Percentiles rank a stretch among this genome's conserved stretches.
Conservation (phyloP, 805 yeast genomes). For the Ogataea methylovora region DNA sequence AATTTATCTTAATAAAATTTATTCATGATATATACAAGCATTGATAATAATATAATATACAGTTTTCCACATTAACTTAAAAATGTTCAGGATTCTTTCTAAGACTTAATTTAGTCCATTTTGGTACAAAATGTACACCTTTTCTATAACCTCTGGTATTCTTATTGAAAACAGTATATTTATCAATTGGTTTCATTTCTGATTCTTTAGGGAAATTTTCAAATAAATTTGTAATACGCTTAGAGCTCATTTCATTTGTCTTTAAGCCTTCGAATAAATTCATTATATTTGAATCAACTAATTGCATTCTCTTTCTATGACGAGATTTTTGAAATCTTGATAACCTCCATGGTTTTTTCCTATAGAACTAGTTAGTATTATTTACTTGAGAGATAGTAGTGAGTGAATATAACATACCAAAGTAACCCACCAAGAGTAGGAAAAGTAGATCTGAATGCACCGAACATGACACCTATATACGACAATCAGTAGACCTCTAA, state of each 20-base stretch:
- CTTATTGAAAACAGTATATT: constrained; percentile 79
- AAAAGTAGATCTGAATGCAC: constrained; percentile 60
- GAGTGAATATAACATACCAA: constrained; percentile 36
- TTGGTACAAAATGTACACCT: constrained; percentile 80
- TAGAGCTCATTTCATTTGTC: constrained; percentile 23
- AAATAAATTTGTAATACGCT: constrained; percentile 29
- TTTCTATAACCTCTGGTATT: constrained; percentile 76
- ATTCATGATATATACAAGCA: neutral
- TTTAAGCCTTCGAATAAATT: constrained; percentile 46
- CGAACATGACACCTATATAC: too few relatives aligned
- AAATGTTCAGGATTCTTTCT: constrained; percentile 73
- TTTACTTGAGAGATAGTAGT: neutral
- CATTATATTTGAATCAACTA: constrained; percentile 74
- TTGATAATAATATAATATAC: neutral
- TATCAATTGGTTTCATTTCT: constrained; percentile 77
- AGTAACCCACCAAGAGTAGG: constrained; percentile 64
- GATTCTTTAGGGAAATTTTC: constrained; percentile 64
- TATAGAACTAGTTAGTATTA: constrained; percentile 13
- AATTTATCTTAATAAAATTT: too few relatives aligned
- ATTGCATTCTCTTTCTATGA: constrained; percentile 74
- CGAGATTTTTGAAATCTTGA: constrained; percentile 76
- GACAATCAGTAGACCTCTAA: too few relatives aligned
- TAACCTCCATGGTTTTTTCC: constrained; percentile 74
- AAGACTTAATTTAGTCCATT: constrained; percentile 82
- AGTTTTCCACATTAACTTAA: constrained; percentile 21